Percentiles rank a stretch among this genome's conserved stretches.
Evolutionary conservation across 306 rosid genomes (phyloP).

Genomic region (Quercus ilex): DNA sequence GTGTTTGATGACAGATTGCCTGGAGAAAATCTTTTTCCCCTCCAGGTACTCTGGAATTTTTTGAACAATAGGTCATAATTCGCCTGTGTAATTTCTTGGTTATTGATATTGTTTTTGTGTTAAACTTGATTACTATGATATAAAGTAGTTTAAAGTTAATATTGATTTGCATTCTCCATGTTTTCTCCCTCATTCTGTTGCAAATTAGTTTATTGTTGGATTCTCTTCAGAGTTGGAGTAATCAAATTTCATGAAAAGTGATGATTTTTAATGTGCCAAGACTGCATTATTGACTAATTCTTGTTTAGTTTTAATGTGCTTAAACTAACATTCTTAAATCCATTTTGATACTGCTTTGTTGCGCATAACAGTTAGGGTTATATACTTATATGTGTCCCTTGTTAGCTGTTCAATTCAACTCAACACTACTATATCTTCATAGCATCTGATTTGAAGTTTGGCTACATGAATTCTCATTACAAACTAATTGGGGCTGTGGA

Average conservation of each 20-base stretch:
- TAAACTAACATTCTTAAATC: neutral
- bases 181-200: neutral
- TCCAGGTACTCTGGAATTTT: constrained; percentile 61
- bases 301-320: neutral
- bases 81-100: neutral
- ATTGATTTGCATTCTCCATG: neutral
- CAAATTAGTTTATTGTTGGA: neutral
- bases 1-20: constrained; percentile 89
- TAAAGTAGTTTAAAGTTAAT: neutral
- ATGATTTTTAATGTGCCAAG: neutral
- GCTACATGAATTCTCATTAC: neutral
- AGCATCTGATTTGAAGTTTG: neutral
- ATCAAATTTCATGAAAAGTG: neutral
- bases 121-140: neutral
- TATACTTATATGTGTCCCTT: neutral
- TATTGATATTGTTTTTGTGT: neutral
- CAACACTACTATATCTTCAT: neutral
- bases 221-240: neutral
- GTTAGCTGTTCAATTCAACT: neutral
- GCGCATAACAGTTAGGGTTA: neutral
- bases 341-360: neutral
- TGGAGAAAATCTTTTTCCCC: constrained; percentile 84
- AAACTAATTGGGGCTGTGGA: neutral
- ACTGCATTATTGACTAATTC: neutral
- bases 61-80: too few relatives aligned